Conservation (phyloP, 2,329 filamentous ascomycete genomes). For the Fusarium veterinarium region DNA sequence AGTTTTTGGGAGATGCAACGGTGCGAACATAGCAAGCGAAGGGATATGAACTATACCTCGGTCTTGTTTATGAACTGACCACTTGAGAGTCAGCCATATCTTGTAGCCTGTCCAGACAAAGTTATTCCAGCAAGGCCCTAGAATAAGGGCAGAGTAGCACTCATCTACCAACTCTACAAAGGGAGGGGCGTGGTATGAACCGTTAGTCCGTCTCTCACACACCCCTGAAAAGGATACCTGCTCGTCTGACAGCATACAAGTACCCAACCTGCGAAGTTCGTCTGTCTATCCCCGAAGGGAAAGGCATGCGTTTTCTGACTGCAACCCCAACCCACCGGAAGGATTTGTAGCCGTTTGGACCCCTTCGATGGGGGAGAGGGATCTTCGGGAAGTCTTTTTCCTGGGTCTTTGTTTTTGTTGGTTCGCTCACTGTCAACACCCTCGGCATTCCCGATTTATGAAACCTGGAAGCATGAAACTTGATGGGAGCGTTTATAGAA, state of each 20-base stretch:
- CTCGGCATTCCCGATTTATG: constrained; percentile 23
- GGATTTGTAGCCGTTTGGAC: constrained; percentile 3
- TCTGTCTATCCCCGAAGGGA: not conserved
- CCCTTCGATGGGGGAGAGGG: not conserved
- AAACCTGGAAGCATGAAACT: constrained; percentile 15
- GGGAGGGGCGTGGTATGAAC: constrained; percentile 19
- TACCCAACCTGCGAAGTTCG: constrained; percentile 20
- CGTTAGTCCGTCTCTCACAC: constrained; percentile 16
- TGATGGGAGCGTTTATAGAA: not conserved
- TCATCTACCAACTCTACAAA: not conserved
- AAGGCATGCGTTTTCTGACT: constrained; percentile 6
- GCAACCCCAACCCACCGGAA: constrained; percentile 43
- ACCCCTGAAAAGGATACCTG: constrained; percentile 25
- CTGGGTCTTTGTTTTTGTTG: not conserved
- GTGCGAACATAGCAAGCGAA: not conserved
- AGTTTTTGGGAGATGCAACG: not conserved
- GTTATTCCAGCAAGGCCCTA: constrained; percentile 28
- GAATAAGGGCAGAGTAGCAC: constrained; percentile 28
- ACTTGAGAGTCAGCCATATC: constrained; percentile 30
- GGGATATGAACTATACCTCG: not conserved
- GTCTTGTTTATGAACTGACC: not conserved
- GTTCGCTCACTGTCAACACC: not conserved
- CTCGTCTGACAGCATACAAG: constrained; percentile 33
- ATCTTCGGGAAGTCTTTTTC: not conserved
- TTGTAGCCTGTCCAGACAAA: not conserved